Evolutionary conservation across 2,329 filamentous ascomycete species (phyloP).

Genomic region (Diaporthe ampelina): DNA sequence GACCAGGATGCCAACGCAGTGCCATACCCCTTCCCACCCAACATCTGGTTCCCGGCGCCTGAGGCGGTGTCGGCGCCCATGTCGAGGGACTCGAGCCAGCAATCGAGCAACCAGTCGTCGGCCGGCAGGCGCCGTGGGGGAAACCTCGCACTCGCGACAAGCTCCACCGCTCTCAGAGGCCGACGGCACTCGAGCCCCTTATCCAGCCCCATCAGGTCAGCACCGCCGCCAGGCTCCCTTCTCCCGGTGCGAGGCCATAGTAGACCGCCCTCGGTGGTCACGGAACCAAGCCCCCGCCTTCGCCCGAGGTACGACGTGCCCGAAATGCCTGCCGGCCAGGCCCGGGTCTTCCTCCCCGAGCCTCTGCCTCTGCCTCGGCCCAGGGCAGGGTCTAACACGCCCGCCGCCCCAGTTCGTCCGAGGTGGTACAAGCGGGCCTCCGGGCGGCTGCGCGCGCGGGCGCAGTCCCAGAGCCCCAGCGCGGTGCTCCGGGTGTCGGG

Average conservation of each 20-base stretch:
- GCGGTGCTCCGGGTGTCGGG: not conserved
- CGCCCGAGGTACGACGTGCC: slow-evolving; percentile 28
- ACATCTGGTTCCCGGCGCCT: slow-evolving; percentile 46
- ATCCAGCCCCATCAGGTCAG: slow-evolving; percentile 30
- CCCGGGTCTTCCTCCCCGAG: slow-evolving; percentile 26
- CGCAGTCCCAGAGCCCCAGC: slow-evolving; percentile 33
- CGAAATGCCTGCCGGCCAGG: slow-evolving; percentile 24
- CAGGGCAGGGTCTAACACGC: slow-evolving; percentile 8
- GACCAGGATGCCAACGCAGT: slow-evolving; percentile 44
- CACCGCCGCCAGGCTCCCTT: slow-evolving; percentile 19
- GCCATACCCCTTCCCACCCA: slow-evolving; percentile 46
- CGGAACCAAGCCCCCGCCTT: slow-evolving; percentile 58
- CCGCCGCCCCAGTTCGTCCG: slow-evolving; percentile 11
- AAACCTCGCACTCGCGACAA: not conserved
- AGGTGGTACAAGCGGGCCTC: slow-evolving; percentile 35
- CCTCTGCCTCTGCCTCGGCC: slow-evolving; percentile 31
- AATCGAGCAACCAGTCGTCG: slow-evolving; percentile 50
- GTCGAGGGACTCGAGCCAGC: slow-evolving; percentile 60
- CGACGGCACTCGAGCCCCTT: slow-evolving; percentile 36
- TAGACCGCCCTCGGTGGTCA: slow-evolving; percentile 58
- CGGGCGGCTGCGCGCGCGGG: slow-evolving; percentile 24
- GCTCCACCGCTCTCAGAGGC: slow-evolving; percentile 1
- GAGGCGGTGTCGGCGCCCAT: slow-evolving; percentile 66
- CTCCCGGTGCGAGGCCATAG: slow-evolving; percentile 43
- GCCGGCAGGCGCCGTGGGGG: slow-evolving; percentile 46